Base-by-base conservation (phyloP, 345 rosid species). In the Geranium rotundifolium region DNA sequence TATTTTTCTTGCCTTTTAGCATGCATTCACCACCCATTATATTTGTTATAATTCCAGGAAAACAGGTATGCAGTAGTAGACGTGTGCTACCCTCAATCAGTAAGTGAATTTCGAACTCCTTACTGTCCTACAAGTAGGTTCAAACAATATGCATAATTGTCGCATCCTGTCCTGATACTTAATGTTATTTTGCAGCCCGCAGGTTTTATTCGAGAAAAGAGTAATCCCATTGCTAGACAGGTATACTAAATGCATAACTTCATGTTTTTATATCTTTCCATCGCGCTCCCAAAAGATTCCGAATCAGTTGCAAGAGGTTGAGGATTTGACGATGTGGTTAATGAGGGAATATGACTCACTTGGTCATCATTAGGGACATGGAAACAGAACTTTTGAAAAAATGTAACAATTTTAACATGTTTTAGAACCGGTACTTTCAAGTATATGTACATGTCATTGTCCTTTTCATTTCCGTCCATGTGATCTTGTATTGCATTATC, bases 11-110 rank as follows among this genome's bases (percentile, higher is more conserved):
- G 1, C 61, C 58, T 41, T 18, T 34, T 8, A 34, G 41, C 41
- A 34, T 4, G 41, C 41, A 5, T 34, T 34, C 10, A 34, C 10
- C 10, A 34, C 41, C 10, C 10, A n/a, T 34, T 50, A 5, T 55
- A 17, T 56, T 72, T 15, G 19, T 65, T 67, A 29, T 13, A 17
- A 55, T 62, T 83, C 76, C 81, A 91, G 93, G 98, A 92, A 78
- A 92, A 85, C 60, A 93, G 95, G n/a, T 89, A 92, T 78, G 83
- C 79, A 23, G 63, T 89, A 17, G 85, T 89, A 27, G 98, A 92
- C 75, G 96, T 87, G 49, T 87, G 91, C 80, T 85, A 83, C 72
- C 96, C 96, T 46, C 75, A 83, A 64, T 63, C 91, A 23, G 96
- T 91, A 65, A 85, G 93, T 82, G 54, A 23, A 19, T 20, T 19